A percentile compares a stretch with the other conserved stretches of the same genome.
Evolutionary conservation across 495 filamentous ascomycete genomes (phyloP).

Genomic region (Usnea hakonensis): DNA sequence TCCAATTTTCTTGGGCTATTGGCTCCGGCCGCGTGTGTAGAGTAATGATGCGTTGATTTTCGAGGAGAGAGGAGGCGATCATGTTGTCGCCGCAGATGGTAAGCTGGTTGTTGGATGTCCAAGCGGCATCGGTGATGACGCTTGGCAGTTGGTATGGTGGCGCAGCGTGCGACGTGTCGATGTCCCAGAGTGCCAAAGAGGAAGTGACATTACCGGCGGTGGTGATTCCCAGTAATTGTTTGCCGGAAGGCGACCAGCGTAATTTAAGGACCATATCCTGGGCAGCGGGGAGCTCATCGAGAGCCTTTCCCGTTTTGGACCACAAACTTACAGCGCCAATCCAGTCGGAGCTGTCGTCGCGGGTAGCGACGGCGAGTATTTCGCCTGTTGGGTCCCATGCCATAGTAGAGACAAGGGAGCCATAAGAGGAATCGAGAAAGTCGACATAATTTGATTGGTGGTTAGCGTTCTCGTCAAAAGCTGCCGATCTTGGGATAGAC

Average conservation of each 20-base stretch:
- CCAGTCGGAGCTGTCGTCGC: constrained; percentile 38
- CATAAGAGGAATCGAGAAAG: constrained; percentile 27
- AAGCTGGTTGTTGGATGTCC: constrained; percentile 52
- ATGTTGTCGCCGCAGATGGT: constrained; percentile 50
- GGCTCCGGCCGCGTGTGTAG: constrained; percentile 7
- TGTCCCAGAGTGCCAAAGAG: constrained; percentile 24
- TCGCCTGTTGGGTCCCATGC: constrained; percentile 64
- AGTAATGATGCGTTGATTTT: constrained; percentile 11
- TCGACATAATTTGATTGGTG: constrained; percentile 26
- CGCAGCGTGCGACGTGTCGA: constrained; percentile 18
- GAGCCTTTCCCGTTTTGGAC: constrained; percentile 49
- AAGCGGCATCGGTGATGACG: constrained; percentile 48
- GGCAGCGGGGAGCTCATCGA: constrained; percentile 42
- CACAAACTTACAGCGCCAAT: constrained; percentile 63
- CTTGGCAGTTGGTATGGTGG: constrained; percentile 33
- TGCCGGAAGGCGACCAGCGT: constrained; percentile 52
- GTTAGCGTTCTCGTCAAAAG: constrained; percentile 35
- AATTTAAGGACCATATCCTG: constrained; percentile 45
- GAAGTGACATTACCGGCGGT: constrained; percentile 40
- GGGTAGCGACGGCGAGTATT: constrained; percentile 62
- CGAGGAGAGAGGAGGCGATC: constrained; percentile 30
- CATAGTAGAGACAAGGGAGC: constrained; percentile 51
- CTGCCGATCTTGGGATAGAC: constrained; percentile 48
- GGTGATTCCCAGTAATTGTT: constrained; percentile 47
- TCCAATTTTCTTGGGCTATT: constrained; percentile 16